Conservation (phyloP, 805 yeast genomes). For the Cyberlindnera suaveolens region DNA sequence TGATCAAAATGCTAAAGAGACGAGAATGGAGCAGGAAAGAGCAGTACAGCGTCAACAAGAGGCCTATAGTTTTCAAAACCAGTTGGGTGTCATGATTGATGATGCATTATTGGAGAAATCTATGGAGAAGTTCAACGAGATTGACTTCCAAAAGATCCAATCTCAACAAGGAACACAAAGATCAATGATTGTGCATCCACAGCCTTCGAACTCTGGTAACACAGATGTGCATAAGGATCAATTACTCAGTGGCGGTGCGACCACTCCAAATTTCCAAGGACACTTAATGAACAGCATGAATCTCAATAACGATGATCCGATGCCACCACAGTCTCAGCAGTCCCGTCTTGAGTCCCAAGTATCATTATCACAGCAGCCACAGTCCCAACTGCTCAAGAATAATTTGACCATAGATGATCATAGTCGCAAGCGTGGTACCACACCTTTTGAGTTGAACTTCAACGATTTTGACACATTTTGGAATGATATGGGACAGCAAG, state of each 20-base stretch:
- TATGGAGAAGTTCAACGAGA: conserved; percentile 10
- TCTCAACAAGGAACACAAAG: neutral
- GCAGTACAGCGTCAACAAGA: conserved; percentile 1
- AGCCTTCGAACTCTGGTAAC: neutral
- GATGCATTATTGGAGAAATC: conserved; percentile 12
- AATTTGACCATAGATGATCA: neutral
- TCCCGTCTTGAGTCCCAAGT: neutral
- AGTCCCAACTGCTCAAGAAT: neutral
- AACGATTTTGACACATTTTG: conserved; percentile 20
- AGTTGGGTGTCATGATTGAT: conserved; percentile 17
- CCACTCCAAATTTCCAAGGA: too few relatives aligned
- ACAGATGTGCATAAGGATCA: neutral
- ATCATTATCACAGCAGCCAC: neutral
- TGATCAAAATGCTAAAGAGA: conserved; percentile 4
- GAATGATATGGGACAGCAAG: conserved; percentile 24
- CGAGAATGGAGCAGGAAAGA: conserved; percentile 6
- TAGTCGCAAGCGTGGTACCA: conserved; percentile 1
- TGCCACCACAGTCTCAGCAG: neutral
- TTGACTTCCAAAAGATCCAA: conserved; percentile 3
- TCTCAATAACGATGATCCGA: neutral
- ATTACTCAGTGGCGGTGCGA: too few relatives aligned
- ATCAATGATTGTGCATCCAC: neutral
- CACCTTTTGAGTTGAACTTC: conserved; percentile 16
- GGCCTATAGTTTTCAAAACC: conserved; percentile 14
- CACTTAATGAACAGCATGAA: neutral